Conservation (phyloP, 768 basidiomycete genomes). For the Collybiopsis luxurians region DNA sequence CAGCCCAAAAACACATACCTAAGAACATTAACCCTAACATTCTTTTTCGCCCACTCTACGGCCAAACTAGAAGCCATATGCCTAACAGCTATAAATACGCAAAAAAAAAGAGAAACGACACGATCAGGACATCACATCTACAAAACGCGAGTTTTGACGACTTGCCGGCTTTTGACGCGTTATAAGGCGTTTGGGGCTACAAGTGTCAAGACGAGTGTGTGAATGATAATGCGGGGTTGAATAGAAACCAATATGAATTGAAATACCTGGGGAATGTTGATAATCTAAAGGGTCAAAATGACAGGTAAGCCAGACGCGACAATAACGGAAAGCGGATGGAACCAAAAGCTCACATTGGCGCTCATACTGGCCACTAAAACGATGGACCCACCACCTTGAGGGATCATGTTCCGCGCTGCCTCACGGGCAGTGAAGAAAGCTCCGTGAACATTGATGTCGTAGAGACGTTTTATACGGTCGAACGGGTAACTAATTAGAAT, state of each 20-base stretch:
- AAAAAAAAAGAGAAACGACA: neutral
- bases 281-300: slow-evolving; percentile 47
- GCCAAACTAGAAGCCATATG: slow-evolving; percentile 93
- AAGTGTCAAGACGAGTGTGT: neutral
- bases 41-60: slow-evolving; percentile 93
- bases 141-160: no score
- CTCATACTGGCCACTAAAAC: slow-evolving; percentile 91
- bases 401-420: slow-evolving; percentile 90
- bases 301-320: slow-evolving; percentile 10
- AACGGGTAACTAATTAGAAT: slow-evolving; percentile 65
- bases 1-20: slow-evolving; percentile 39
- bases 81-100: slow-evolving; percentile 75
- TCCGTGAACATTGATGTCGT: slow-evolving; percentile 93
- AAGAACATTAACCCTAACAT: slow-evolving; percentile 81
- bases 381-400: slow-evolving; percentile 74
- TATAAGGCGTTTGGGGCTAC: slow-evolving; percentile 91
- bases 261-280: slow-evolving; percentile 83
- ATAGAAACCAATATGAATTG: no score
- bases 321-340: slow-evolving; percentile 9
- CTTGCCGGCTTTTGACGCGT: slow-evolving; percentile 89
- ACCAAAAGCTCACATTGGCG: slow-evolving; percentile 59
- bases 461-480: slow-evolving; percentile 78
- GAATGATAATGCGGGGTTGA: neutral
- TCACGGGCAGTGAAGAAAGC: slow-evolving; percentile 96
- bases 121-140: no score